phyloP scores from a whole-genome alignment of 1,139 yeast genomes.

The Debaryomyces psychrophilus region DNA sequence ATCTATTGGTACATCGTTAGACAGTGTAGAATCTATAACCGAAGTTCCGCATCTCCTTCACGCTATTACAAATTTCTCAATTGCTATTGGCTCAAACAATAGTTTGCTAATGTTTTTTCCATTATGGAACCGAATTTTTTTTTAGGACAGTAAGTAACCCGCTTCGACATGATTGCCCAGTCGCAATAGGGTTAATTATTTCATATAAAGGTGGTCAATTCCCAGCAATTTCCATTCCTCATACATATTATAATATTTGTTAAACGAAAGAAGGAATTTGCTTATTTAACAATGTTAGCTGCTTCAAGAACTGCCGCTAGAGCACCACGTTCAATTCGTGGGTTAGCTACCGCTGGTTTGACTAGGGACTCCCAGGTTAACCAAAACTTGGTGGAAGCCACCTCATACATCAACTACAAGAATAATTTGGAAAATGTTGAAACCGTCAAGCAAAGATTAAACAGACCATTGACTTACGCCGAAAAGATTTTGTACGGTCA shows the following conservation, averaged over 20 bases:
- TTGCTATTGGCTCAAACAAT: constrained; percentile 20
- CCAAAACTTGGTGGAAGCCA: constrained; percentile 88
- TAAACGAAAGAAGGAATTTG: constrained; percentile 6
- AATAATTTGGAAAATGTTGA: constrained; percentile 80
- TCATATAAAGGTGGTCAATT: constrained; percentile 5
- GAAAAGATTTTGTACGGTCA: constrained; percentile 97
- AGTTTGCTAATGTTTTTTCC: constrained; percentile 4
- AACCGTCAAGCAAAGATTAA: constrained; percentile 83
- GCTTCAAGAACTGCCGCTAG: constrained; percentile 38
- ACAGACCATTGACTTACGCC: constrained; percentile 95
- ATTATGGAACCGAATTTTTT: constrained; percentile 13
- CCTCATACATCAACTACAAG: constrained; percentile 79
- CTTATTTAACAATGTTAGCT: constrained; percentile 36
- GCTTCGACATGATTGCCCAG: constrained; percentile 10
- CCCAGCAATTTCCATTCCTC: constrained; percentile 4
- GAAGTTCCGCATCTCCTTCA: constrained; percentile 8
- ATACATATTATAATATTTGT: neutral
- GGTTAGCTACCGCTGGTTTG: constrained; percentile 74
- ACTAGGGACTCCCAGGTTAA: constrained; percentile 91
- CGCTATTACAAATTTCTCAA: constrained; percentile 23
- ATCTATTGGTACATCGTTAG: neutral
- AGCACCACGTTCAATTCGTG: constrained; percentile 53
- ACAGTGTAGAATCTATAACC: neutral
- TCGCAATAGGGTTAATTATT: constrained; percentile 5
- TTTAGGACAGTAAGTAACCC: constrained; percentile 8